These are phyloP conservation scores for Hermanozyma aechmeae DNA, from an alignment of 805 yeast genomes.

Conservation along the genomic window DNA sequence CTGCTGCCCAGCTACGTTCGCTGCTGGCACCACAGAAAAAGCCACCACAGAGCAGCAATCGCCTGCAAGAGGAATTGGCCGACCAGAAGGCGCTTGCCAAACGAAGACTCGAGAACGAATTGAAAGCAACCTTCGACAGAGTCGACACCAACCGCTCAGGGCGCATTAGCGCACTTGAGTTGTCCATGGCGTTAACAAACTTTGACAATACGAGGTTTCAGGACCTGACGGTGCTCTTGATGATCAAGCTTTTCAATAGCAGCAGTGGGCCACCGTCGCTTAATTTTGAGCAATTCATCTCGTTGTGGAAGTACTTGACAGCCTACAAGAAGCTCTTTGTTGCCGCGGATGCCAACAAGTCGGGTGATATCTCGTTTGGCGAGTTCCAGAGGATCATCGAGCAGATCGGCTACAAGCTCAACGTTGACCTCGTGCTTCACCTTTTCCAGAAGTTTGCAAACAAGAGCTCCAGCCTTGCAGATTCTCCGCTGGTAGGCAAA, in stretches of 20 bases:
- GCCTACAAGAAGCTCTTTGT: conserved; percentile 60
- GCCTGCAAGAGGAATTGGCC: conserved; percentile 2
- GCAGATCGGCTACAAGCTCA: conserved; percentile 57
- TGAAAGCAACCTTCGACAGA: conserved; percentile 41
- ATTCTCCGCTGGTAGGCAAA: conserved; percentile 22
- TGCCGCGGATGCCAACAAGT: conserved; percentile 49
- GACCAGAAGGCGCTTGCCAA: conserved; percentile 17
- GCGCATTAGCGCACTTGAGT: conserved; percentile 44
- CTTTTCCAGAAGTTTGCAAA: conserved; percentile 48
- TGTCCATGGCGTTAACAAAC: conserved; percentile 49
- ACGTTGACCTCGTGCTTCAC: conserved; percentile 46
- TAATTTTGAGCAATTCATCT: conserved; percentile 54
- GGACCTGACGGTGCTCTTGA: conserved; percentile 47
- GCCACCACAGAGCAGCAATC: neutral
- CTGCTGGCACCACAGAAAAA: neutral
- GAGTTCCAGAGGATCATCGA: conserved; percentile 55
- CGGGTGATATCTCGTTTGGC: conserved; percentile 53
- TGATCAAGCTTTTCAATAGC: conserved; percentile 53
- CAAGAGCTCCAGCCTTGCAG: conserved; percentile 18
- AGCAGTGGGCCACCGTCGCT: conserved; percentile 13
- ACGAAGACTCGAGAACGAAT: conserved; percentile 37
- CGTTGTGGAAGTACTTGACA: conserved; percentile 57
- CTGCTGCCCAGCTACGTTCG: neutral
- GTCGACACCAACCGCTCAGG: conserved; percentile 50
- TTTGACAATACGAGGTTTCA: conserved; percentile 58